These are phyloP conservation scores for Przewalskia tangutica DNA, from an alignment of 257 asterid genomes.

Conservation along the genomic window DNA sequence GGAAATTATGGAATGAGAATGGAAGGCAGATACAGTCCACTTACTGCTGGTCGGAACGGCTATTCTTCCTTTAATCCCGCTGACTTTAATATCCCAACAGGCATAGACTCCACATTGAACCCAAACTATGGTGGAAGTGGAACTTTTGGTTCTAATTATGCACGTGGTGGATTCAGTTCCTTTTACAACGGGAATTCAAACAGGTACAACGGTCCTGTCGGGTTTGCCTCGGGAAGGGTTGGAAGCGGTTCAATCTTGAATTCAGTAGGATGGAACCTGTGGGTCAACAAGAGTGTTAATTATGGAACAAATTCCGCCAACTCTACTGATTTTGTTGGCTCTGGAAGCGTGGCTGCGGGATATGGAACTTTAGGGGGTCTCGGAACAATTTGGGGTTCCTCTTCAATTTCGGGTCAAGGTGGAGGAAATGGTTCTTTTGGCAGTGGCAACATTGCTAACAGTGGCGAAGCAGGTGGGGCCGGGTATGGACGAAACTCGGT, in stretches of 20 bases:
- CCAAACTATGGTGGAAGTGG: conserved; percentile 44
- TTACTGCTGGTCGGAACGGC: conserved; percentile 47
- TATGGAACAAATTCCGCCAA: conserved; percentile 25
- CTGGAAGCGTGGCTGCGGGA: conserved; percentile 37
- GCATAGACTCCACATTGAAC: conserved; percentile 40
- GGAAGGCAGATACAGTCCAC: conserved; percentile 65
- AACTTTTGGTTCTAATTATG: conserved; percentile 35
- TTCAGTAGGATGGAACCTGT: conserved; percentile 29
- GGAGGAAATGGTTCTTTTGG: conserved; percentile 35
- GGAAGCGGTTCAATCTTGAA: conserved; percentile 43
- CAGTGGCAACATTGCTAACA: conserved; percentile 25
- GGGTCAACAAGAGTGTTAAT: conserved; percentile 38
- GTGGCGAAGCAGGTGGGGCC: conserved; percentile 29
- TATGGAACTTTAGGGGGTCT: conserved; percentile 41
- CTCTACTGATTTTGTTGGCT: conserved; percentile 32
- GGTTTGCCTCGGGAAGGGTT: conserved; percentile 31
- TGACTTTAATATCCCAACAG: conserved; percentile 35
- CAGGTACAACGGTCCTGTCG: conserved; percentile 37
- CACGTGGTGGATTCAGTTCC: conserved; percentile 46
- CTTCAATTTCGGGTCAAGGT: conserved; percentile 43
- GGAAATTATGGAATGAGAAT: conserved; percentile 50
- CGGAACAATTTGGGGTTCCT: conserved; percentile 62
- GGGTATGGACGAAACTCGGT: conserved; percentile 39
- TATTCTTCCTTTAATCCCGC: conserved; percentile 53
- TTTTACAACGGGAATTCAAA: conserved; percentile 42